Evolutionary conservation across 192 early-diverging fungal genomes (phyloP).

Genomic region (Podila epigama): DNA sequence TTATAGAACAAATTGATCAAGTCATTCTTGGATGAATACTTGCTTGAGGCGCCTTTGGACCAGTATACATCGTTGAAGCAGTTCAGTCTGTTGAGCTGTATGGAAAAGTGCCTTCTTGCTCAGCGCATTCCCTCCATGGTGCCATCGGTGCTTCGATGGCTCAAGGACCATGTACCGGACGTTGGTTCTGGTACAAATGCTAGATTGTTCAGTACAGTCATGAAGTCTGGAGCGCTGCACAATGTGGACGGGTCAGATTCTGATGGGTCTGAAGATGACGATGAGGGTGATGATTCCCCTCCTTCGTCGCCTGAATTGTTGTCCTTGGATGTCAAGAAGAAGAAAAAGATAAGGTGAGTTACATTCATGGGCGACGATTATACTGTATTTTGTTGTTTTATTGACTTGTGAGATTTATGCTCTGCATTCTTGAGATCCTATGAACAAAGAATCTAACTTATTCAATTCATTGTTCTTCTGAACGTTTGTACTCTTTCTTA

Average conservation of each 20-base stretch:
- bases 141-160: constrained; percentile 26
- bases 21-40: constrained; percentile 57
- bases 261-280: too few relatives aligned
- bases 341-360: not conserved
- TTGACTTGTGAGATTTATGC: too few relatives aligned
- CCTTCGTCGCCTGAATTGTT: constrained; percentile 6
- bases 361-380: not conserved
- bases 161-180: constrained; percentile 25
- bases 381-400: too few relatives aligned
- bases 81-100: constrained; percentile 32
- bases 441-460: too few relatives aligned
- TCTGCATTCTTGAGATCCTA: too few relatives aligned
- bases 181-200: constrained; percentile 9
- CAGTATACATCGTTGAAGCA: constrained; percentile 29
- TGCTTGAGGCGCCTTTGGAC: constrained; percentile 38
- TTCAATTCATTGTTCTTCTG: too few relatives aligned
- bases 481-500: too few relatives aligned
- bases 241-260: too few relatives aligned
- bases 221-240: constrained; percentile 34
- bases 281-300: not conserved
- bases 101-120: constrained; percentile 56
- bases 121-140: constrained; percentile 29
- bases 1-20: constrained; percentile 55
- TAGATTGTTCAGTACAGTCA: constrained; percentile 36
- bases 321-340: constrained; percentile 1